phyloP scores from a whole-genome alignment of 352 stramenopile species.

The Globisporangium perplexum region DNA sequence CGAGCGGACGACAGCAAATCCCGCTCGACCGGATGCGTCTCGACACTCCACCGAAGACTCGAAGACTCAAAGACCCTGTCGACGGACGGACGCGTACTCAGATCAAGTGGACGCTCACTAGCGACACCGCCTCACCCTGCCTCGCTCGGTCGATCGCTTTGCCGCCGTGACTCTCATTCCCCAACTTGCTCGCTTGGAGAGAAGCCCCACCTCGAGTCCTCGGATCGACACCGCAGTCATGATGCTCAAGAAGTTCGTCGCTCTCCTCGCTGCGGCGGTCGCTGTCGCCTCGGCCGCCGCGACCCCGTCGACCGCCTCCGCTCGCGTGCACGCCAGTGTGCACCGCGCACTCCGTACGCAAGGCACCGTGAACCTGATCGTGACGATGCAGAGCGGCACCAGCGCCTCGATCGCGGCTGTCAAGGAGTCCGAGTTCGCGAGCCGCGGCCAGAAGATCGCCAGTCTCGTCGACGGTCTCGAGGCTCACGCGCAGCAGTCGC shows the following conservation, averaged over 20 bases:
- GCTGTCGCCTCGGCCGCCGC: not conserved
- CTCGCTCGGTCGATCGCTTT: too few relatives aligned
- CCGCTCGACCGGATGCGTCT: too few relatives aligned
- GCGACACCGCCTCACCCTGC: too few relatives aligned
- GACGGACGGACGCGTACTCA: not conserved
- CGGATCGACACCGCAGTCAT: not conserved
- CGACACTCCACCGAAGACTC: too few relatives aligned
- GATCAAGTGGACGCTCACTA: not conserved
- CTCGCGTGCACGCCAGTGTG: constrained; percentile 15
- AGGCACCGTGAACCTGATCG: constrained; percentile 18
- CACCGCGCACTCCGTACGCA: constrained; percentile 17
- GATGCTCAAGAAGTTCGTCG: not conserved
- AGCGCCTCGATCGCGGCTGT: not conserved
- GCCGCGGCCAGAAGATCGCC: constrained; percentile 9
- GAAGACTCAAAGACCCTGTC: not conserved
- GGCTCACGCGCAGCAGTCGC: constrained; percentile 4
- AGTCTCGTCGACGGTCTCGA: constrained; percentile 9
- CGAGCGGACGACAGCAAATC: not conserved
- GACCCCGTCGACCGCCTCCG: not conserved
- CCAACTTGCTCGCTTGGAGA: constrained; percentile 2
- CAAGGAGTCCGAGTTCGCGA: constrained; percentile 8
- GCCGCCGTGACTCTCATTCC: constrained; percentile 1
- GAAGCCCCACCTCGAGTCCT: not conserved
- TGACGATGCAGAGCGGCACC: constrained; percentile 15
- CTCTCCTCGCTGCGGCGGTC: not conserved